Evolutionary conservation across 805 yeast species (phyloP), one percentile per base, ranked within the genome.

Genomic region (Saccharomycopsis fodiens): DNA sequence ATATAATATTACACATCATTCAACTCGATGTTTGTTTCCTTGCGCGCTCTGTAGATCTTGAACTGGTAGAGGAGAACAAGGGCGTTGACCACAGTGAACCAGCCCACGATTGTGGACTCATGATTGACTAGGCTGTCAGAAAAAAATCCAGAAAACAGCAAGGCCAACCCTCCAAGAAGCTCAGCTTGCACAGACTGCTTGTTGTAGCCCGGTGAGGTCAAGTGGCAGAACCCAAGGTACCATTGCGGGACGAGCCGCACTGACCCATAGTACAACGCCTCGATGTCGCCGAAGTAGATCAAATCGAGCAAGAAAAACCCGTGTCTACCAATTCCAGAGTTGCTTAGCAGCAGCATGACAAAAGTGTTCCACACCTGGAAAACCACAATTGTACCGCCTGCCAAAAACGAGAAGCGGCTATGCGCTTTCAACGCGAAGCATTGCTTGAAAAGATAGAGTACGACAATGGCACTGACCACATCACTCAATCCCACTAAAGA

Each of bases 281-380:
- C 43, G 7, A 40, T 10, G 3, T 31, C n/a, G 12, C 39, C 12
- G n/a, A 44, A 39, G 12, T 40, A 44, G 19, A 35, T n/a, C 17
- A 40, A 29, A 23, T 44, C 47, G 6, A 39, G 29, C 44, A 36
- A 39, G 19, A 39, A 19, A 19, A 44, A 16, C 4, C 42, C 42
- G 31, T 20, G 38, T 13, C 21, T 37, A 6, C 46, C 42, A 17
- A 38, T 17, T 5, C 27, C 6, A 34, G n/a, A 21, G 15, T 31
- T 17, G 10, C 25, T 19, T 22, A 13, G 21, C 21, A 10, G 22
- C 5, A 41, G 12, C 5, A 35, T 10, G 7, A 41, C 27, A 31
- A 36, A 42, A 3, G 15, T 20, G 22, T 37, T 36, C 30, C 17
- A 12, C 5, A 35, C 12, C 44, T 23, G 35, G n/a, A 37, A 15